Evolutionary conservation across 352 stramenopile genomes (phyloP), one percentile per base, ranked within the genome.

Genomic region (Globisporangium emineosum): DNA sequence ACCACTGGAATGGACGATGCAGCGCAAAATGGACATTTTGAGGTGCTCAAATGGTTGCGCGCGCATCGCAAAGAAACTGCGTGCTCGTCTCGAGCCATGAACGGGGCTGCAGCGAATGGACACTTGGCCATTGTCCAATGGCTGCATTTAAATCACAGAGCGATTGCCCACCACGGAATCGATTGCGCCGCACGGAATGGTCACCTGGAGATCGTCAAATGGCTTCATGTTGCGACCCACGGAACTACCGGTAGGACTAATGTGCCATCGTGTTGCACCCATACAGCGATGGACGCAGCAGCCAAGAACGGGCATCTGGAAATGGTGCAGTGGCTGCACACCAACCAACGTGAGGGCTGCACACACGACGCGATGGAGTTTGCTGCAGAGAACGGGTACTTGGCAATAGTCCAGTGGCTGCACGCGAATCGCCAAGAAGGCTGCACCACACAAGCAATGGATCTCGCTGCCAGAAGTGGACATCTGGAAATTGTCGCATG

Each of bases 391-490:
- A 43, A 43, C 19, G 35, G 13, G 5, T 13, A 43, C 35, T 43
- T 43, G 35, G 13, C 13, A 43, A 43, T 92, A 30, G 70, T 95
- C n/a, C 81, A 86, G 54, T 93, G 83, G 82, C 77, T 95, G 19
- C 78, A 92, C 52, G 60, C 69, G 32, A 74, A 90, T 62, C 81
- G 82, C 1, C 55, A 73, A 29, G 86, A 93, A 69, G 77, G 77
- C 60, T 94, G 83, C 15, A 43, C 37, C 37, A 43, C 37, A 43
- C 7, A 43, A 43, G 37, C 37, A n/a, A 43, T n/a, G 37, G 13
- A 43, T 43, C 15, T 43, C 37, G 37, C 13, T 15, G 37, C 37
- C n/a, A 15, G 13, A 6, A 43, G 37, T 43, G 37, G 37, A 15
- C 37, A 43, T 43, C 37, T n/a, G 19, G 37, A 43, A 19, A 43